Evolutionary conservation across 352 stramenopile genomes (phyloP).

Genomic region (Phytophthora cajani): DNA sequence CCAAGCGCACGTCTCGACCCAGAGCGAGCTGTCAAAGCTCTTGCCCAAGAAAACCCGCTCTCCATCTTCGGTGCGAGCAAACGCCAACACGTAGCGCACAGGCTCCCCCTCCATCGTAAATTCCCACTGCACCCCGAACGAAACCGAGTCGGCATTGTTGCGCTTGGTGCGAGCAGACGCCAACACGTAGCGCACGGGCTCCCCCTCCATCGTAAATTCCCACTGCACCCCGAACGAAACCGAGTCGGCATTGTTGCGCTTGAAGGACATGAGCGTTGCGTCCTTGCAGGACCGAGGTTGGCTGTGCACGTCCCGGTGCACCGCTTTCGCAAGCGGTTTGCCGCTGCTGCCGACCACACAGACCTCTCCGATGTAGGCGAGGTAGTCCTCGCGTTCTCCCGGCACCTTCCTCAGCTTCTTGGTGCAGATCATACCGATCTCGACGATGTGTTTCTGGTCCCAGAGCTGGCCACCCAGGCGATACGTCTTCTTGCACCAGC

Average conservation of each 20-base stretch:
- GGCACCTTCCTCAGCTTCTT: constrained; percentile 32
- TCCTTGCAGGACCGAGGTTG: constrained; percentile 27
- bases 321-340: constrained; percentile 20
- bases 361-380: constrained; percentile 44
- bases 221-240: constrained; percentile 45
- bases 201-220: constrained; percentile 27
- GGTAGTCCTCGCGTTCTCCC: constrained; percentile 31
- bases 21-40: constrained; percentile 33
- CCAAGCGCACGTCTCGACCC: constrained; percentile 29
- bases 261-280: constrained; percentile 27
- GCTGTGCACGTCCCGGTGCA: constrained; percentile 26
- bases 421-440: constrained; percentile 47
- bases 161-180: constrained; percentile 31
- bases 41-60: constrained; percentile 39
- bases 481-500: constrained; percentile 53
- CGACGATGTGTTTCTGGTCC: constrained; percentile 54
- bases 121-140: constrained; percentile 40
- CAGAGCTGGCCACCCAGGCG: constrained; percentile 46
- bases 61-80: constrained; percentile 18
- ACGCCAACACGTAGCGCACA: constrained; percentile 44
- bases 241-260: constrained; percentile 16
- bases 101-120: constrained; percentile 23
- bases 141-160: constrained; percentile 23
- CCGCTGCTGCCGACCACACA: constrained; percentile 33
- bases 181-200: constrained; percentile 39